Evolutionary conservation across 768 basidiomycete species (phyloP).

Genomic region (Kockovaella imperatae): DNA sequence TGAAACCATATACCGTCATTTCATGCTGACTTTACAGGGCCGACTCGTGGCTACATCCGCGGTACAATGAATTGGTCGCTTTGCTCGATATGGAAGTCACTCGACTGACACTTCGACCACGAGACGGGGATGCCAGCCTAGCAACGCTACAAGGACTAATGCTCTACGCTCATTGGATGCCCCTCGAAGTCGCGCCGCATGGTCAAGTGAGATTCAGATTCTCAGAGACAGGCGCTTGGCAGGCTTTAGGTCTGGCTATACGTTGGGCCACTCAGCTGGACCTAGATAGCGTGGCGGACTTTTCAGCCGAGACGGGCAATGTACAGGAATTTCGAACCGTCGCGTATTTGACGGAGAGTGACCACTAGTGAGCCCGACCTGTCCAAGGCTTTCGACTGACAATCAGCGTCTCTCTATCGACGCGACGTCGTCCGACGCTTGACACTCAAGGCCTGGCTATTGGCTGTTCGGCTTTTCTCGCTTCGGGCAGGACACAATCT

Average conservation of each 20-base stretch:
- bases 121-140: constrained; percentile 4
- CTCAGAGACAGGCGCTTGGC: constrained; percentile 10
- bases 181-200: background rate
- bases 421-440: constrained; percentile 5
- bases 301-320: constrained; percentile 4
- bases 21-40: constrained; percentile 2
- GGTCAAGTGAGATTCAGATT: constrained; percentile 13
- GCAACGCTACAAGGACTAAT: constrained; percentile 15
- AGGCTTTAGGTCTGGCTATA: constrained; percentile 13
- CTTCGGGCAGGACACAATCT: constrained; percentile 2
- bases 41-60: constrained; percentile 12
- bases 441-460: too few species aligned
- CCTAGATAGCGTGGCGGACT: constrained; percentile 5
- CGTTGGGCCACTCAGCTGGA: constrained; percentile 10
- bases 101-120: constrained; percentile 10
- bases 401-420: constrained; percentile 9
- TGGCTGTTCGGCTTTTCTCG: too few species aligned
- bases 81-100: constrained; percentile 11
- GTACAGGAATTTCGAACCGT: constrained; percentile 5
- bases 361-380: constrained; percentile 11
- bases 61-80: constrained; percentile 3
- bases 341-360: constrained; percentile 15
- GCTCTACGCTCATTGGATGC: constrained; percentile 19
- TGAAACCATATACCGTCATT: background rate
- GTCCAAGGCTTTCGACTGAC: background rate